Conservation (phyloP, 2,329 filamentous ascomycete genomes). For the Fusarium piperis region DNA sequence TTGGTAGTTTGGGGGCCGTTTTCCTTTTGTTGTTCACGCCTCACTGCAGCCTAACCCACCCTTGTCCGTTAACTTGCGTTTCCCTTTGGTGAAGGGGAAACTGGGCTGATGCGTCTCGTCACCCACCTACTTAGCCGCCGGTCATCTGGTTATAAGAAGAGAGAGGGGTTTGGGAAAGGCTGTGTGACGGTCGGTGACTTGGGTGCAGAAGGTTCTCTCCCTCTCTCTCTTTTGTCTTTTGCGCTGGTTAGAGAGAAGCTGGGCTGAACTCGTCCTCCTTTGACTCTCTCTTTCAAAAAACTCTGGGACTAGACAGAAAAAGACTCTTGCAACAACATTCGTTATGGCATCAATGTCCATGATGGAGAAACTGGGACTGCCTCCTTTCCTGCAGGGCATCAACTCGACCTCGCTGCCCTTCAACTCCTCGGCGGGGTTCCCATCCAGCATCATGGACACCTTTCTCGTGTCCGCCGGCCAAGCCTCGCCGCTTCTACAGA, state of each 20-base stretch:
- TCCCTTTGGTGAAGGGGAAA: not conserved
- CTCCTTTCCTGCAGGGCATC: constrained; percentile 41
- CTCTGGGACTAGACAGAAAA: not conserved
- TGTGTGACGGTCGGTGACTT: constrained; percentile 31
- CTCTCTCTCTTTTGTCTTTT: not conserved
- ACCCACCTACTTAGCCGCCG: not conserved
- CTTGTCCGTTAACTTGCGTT: not conserved
- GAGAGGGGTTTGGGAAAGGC: not conserved
- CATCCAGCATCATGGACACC: constrained; percentile 52
- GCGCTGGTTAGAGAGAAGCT: not conserved
- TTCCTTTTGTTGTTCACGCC: not conserved
- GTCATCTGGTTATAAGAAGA: constrained; percentile 12
- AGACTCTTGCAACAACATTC: not conserved
- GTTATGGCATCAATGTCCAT: constrained; percentile 41
- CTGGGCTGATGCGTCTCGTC: not conserved
- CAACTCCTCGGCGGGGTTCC: constrained; percentile 37
- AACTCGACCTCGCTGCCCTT: constrained; percentile 28
- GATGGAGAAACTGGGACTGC: constrained; percentile 43
- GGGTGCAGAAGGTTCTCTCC: constrained; percentile 10
- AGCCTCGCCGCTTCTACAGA: constrained; percentile 53
- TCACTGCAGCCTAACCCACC: not conserved
- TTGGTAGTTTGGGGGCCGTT: not conserved
- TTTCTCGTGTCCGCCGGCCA: constrained; percentile 57
- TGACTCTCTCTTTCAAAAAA: not conserved
- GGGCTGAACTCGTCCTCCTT: not conserved